These are phyloP conservation scores for Xylaria cubensis DNA, from an alignment of 495 filamentous ascomycete genomes.

Conservation along the genomic window DNA sequence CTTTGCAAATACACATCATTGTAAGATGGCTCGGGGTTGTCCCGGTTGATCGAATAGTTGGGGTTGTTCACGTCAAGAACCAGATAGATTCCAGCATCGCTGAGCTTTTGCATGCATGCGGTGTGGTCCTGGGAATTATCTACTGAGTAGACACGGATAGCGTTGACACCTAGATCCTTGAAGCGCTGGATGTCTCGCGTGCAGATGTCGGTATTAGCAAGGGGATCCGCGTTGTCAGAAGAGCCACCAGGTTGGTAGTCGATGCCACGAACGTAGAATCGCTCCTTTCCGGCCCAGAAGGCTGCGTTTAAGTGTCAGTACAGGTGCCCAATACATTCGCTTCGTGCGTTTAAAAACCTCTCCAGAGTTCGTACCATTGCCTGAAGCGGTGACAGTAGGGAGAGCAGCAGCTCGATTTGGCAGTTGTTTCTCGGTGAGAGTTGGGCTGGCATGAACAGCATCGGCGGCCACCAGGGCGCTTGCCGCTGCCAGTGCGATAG, in stretches of 20 bases:
- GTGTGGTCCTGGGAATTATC: constrained; percentile 87
- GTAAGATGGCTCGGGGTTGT: constrained; percentile 77
- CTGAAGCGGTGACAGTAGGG: constrained; percentile 53
- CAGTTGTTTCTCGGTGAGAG: constrained; percentile 63
- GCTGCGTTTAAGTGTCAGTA: constrained; percentile 55
- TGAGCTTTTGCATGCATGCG: constrained; percentile 81
- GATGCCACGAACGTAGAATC: constrained; percentile 94
- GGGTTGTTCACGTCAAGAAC: constrained; percentile 77
- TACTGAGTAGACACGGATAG: constrained; percentile 89
- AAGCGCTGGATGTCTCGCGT: constrained; percentile 85
- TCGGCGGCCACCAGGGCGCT: constrained; percentile 61
- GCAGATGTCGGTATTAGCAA: constrained; percentile 74
- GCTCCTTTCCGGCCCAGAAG: constrained; percentile 81
- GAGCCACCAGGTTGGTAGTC: constrained; percentile 96
- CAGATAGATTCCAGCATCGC: constrained; percentile 88
- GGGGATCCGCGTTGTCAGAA: constrained; percentile 77
- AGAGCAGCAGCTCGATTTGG: constrained; percentile 54
- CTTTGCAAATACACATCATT: constrained; percentile 91
- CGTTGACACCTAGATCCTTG: constrained; percentile 86
- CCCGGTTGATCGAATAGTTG: constrained; percentile 79
- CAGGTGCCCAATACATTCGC: neutral
- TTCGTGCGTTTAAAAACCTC: neutral
- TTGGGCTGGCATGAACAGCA: constrained; percentile 62
- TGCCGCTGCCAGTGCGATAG: constrained; percentile 48
- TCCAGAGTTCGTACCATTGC: constrained; percentile 48